Evolutionary conservation across 2,329 filamentous ascomycete species (phyloP).

Genomic region (Stemphylium vesicarium): DNA sequence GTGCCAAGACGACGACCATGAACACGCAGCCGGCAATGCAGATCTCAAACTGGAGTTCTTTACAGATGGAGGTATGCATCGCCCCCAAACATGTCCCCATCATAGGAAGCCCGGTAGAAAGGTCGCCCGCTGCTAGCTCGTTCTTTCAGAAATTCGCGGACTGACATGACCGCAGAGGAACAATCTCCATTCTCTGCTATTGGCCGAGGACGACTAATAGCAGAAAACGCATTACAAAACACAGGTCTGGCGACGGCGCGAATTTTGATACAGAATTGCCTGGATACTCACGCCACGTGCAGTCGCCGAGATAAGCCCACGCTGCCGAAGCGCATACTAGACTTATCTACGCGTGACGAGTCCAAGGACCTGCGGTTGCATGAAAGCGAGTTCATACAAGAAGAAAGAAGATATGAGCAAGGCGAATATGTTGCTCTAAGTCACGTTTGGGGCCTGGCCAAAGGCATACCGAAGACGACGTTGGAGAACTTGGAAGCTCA

Average conservation of each 20-base stretch:
- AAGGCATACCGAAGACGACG: slow-evolving; percentile 39
- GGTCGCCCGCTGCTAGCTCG: slow-evolving; percentile 6
- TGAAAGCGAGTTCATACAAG: slow-evolving; percentile 33
- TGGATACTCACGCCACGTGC: slow-evolving; percentile 40
- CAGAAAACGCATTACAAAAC: slow-evolving; percentile 38
- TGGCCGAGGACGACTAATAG: slow-evolving; percentile 40
- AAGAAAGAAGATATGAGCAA: slow-evolving; percentile 37
- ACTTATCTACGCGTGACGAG: slow-evolving; percentile 35
- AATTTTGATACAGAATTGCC: slow-evolving; percentile 39
- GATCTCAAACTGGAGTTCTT: slow-evolving; percentile 47
- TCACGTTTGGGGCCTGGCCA: slow-evolving; percentile 42
- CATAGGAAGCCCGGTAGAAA: background rate
- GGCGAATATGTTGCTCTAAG: slow-evolving; percentile 44
- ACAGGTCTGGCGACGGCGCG: slow-evolving; percentile 33
- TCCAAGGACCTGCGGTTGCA: slow-evolving; percentile 40
- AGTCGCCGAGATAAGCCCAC: slow-evolving; percentile 27
- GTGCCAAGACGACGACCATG: slow-evolving; percentile 27
- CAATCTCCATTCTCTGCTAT: slow-evolving; percentile 46
- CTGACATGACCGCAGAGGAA: slow-evolving; percentile 35
- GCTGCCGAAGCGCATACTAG: slow-evolving; percentile 41
- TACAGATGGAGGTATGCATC: slow-evolving; percentile 43
- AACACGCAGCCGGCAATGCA: slow-evolving; percentile 33
- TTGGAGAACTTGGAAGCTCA: slow-evolving; percentile 32
- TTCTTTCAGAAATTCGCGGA: slow-evolving; percentile 1
- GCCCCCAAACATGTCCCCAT: background rate